Conservation (phyloP, 2,329 filamentous ascomycete genomes). For the Penicillium sp. region DNA sequence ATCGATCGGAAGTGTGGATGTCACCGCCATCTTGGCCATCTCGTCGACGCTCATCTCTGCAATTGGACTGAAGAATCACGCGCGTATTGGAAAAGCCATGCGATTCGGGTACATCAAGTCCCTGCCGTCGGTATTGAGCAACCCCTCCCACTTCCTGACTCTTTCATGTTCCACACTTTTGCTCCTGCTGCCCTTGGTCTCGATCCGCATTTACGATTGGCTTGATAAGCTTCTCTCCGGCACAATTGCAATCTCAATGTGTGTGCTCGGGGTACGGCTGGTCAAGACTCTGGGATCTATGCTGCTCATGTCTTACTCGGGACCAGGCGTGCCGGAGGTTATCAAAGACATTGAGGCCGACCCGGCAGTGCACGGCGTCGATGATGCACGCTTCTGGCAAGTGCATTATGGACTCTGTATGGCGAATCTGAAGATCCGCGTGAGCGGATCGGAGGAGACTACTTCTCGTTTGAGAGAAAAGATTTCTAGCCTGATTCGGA, state of each 20-base stretch:
- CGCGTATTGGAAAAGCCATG: slow-evolving; percentile 87
- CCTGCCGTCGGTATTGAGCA: slow-evolving; percentile 80
- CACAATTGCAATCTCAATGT: slow-evolving; percentile 81
- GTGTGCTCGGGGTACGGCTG: slow-evolving; percentile 73
- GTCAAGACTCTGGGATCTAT: slow-evolving; percentile 84
- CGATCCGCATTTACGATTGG: slow-evolving; percentile 72
- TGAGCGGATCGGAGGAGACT: slow-evolving; percentile 65
- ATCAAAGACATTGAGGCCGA: slow-evolving; percentile 79
- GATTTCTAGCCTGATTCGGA: slow-evolving; percentile 72
- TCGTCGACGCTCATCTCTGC: slow-evolving; percentile 78
- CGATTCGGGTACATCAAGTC: slow-evolving; percentile 74
- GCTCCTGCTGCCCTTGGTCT: slow-evolving; percentile 73
- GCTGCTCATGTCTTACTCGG: slow-evolving; percentile 84
- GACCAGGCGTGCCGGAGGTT: slow-evolving; percentile 61
- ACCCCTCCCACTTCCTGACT: slow-evolving; percentile 91
- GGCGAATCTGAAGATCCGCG: slow-evolving; percentile 80
- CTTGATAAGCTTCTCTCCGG: slow-evolving; percentile 77
- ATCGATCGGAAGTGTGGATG: slow-evolving; percentile 69
- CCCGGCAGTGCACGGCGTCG: slow-evolving; percentile 66
- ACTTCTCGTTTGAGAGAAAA: slow-evolving; percentile 68
- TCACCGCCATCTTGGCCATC: slow-evolving; percentile 75
- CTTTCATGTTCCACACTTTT: slow-evolving; percentile 78
- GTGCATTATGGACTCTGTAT: slow-evolving; percentile 96
- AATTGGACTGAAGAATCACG: slow-evolving; percentile 81
- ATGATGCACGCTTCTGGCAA: slow-evolving; percentile 96